Percentiles rank a stretch among this genome's conserved stretches.
These are phyloP conservation scores for Leccinum arenicola DNA, from an alignment of 768 basidiomycete genomes.

Conservation along the genomic window DNA sequence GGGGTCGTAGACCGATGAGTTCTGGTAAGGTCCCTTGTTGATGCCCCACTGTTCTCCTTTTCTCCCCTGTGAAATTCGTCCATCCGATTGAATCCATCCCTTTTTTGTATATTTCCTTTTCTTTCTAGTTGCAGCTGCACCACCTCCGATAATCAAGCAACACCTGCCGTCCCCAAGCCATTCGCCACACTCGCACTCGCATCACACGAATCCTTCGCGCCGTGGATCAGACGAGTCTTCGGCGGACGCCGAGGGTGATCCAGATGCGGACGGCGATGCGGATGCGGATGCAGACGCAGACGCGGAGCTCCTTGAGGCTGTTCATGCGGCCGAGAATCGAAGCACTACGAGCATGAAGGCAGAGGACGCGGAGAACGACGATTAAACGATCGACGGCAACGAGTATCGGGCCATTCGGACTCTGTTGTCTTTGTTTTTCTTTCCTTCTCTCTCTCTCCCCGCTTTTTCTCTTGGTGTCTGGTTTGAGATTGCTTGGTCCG, in stretches of 20 bases:
- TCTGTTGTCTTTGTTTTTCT: not conserved
- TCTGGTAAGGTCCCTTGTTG: slow-evolving; percentile 19
- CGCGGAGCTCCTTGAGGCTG: slow-evolving; percentile 49
- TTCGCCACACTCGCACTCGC: slow-evolving; percentile 18
- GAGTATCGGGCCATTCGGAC: not conserved
- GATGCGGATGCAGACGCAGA: slow-evolving; percentile 38
- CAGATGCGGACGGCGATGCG: slow-evolving; percentile 39
- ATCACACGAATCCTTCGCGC: slow-evolving; percentile 21
- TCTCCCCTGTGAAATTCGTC: not conserved
- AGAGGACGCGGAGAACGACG: slow-evolving; percentile 25
- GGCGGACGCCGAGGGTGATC: slow-evolving; percentile 31
- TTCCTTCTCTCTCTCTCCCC: not conserved
- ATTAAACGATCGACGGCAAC: slow-evolving; percentile 10
- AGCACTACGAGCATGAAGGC: slow-evolving; percentile 32
- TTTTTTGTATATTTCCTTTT: slow-evolving; percentile 1
- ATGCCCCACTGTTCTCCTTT: not conserved
- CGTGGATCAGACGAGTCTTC: slow-evolving; percentile 29
- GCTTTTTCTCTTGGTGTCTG: not conserved
- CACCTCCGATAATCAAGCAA: slow-evolving; percentile 13
- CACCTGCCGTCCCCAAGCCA: slow-evolving; percentile 27
- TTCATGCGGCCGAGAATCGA: slow-evolving; percentile 47
- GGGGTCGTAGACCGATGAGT: slow-evolving; percentile 28
- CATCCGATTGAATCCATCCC: not conserved
- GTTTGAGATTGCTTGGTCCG: slow-evolving; percentile 7
- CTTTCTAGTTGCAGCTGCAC: slow-evolving; percentile 10